A percentile compares a stretch with the other conserved stretches of the same genome.
Conservation (phyloP, 768 basidiomycete species). For the Hemileccinum impolitum region DNA sequence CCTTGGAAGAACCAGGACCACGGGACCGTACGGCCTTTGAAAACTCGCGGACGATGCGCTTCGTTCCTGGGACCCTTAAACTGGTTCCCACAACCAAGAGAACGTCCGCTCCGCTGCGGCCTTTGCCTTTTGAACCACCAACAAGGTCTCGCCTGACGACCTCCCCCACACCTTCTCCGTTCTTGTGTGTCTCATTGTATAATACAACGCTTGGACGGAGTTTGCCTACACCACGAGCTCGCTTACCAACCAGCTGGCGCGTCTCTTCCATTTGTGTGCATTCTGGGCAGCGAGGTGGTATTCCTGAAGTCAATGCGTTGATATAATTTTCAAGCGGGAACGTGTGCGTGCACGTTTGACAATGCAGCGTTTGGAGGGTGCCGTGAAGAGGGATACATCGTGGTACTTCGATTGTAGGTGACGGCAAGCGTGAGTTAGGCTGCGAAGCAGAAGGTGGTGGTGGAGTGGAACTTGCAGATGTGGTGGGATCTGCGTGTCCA, state of each 20-base stretch:
- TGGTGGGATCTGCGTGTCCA: conserved; percentile 10
- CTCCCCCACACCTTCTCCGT: conserved; percentile 84
- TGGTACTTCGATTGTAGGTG: conserved; percentile 58
- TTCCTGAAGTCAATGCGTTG: conserved; percentile 54
- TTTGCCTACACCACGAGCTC: conserved; percentile 73
- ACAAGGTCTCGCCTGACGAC: conserved; percentile 79
- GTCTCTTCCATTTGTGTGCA: conserved; percentile 68
- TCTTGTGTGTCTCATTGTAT: conserved; percentile 85
- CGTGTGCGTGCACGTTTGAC: conserved; percentile 74
- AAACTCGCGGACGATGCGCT: conserved; percentile 86
- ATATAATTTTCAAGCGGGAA: conserved; percentile 64
- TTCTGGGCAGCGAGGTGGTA: conserved; percentile 73
- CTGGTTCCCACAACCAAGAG: conserved; percentile 90
- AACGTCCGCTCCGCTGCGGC: conserved; percentile 73
- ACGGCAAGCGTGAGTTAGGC: conserved; percentile 40
- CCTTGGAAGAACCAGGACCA: conserved; percentile 34
- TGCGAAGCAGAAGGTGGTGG: conserved; percentile 18
- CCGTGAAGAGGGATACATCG: conserved; percentile 90
- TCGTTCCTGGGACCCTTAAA: conserved; percentile 85
- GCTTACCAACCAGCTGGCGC: conserved; percentile 72
- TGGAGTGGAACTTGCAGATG: conserved; percentile 14
- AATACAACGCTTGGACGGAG: conserved; percentile 86
- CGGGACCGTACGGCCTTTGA: conserved; percentile 69
- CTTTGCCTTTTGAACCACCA: conserved; percentile 64
- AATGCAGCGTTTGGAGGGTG: conserved; percentile 74